Evolutionary conservation across 2,329 filamentous ascomycete species (phyloP), one percentile per base, ranked within the genome.

Genomic region (Alternaria incomplexa): DNA sequence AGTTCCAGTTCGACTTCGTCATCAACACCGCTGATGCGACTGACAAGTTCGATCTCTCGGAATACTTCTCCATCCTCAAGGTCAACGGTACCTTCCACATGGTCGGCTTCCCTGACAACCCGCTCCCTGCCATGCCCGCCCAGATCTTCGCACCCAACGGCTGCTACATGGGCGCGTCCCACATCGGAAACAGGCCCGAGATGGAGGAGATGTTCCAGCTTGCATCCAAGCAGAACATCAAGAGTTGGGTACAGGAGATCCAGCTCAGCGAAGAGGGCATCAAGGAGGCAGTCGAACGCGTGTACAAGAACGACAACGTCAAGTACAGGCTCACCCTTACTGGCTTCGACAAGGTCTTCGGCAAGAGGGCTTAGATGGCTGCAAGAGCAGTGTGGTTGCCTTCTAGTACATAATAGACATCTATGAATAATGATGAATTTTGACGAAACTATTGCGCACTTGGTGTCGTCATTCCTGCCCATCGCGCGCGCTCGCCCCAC

Each of bases 1-100:
- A 80, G 63, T 85, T 83, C 77, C 88, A 86, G 1, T 93, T 93
- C 72, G 91, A 93, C 81, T 85, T 93, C 71, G 91, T 93, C 78
- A 79, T 93, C 83, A 92, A 91, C 85, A 90, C 88, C 8, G 90
- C 91, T 71, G 91, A 88, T 74, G 88, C 86, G 36, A 90, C 87
- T 55, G 84, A 88, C 73, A 87, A 89, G 55, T 92, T 93, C 81
- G 87, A 92, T 75, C 82, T 93, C 30, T 80, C 81, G 56, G 86
- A 90, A 67, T 96, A 96, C 83, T 87, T 96, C 73, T 88, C 87
- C 64, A 87, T 93, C 73, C 86, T 96, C 77, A 93, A 95, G 81
- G 89, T 95, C 61, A 91, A 93, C 82, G 92, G 91, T 62, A 87
- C 86, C 76, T 96, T 91, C 88, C 88, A 95, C 78, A 91, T 87